Evolutionary conservation across 2,329 filamentous ascomycete species (phyloP), one percentile per base, ranked within the genome.

Genomic region (Teratosphaeria gauchensis): DNA sequence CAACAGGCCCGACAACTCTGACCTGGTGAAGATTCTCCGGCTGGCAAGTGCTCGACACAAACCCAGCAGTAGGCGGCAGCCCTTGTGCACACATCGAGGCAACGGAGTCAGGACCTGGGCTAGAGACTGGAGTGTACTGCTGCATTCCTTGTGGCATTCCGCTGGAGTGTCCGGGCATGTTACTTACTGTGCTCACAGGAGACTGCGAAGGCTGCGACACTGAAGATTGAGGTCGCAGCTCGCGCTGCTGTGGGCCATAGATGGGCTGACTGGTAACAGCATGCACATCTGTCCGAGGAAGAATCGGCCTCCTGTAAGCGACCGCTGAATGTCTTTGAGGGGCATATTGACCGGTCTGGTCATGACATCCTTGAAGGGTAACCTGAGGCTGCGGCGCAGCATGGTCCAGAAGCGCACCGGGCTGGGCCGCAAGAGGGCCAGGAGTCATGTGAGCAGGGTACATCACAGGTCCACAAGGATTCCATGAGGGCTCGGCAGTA

Each of bases 401-500:
- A 56, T 48, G 42, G 19, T 48, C 42, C 42, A 9, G 42, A 19
- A 48, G 21, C 5, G 5, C 42, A 48, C 42, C n/a, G 16, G 42
- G 42, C n/a, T 48, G 42, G n/a, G 42, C 19, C 3, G 42, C 16
- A 7, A 48, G 19, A n/a, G 16, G 19, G n/a, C 42, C 42, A 48
- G n/a, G n/a, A 19, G n/a, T 21, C 7, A 51, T 30, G 16, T 30
- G 28, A 9, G 52, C 33, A n/a, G 61, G 53, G 52, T 61, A 64
- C 19, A 61, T 57, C 32, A 61, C 61, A 56, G 42, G 42, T 21
- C 42, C 42, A 48, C 59, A 56, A 19, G 58, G 35, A 30, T 61
- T 62, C 66, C 67, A 69, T 51, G 54, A 58, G 38, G 64, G 60
- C 56, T 66, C 65, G 7, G 52, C 28, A 58, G 62, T 57, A 53